These are phyloP conservation scores for Blastocystis sp. DNA, from an alignment of 352 stramenopile species.

Conservation along the genomic window DNA sequence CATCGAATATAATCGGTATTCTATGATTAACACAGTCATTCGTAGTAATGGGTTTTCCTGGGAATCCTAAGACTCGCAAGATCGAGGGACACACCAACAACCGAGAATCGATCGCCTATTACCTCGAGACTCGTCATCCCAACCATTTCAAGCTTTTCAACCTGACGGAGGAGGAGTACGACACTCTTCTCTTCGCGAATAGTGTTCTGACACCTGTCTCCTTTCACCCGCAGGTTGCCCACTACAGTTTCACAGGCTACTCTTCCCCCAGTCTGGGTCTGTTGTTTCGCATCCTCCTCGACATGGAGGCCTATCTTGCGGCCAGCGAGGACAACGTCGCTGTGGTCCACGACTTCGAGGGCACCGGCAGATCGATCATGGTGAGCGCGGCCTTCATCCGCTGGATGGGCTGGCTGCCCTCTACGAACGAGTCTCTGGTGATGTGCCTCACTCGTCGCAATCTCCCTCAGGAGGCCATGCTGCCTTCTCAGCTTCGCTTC, in stretches of 20 bases:
- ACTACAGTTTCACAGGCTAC: slow-evolving; percentile 49
- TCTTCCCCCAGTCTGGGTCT: background rate
- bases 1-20: slow-evolving; percentile 19
- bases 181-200: background rate
- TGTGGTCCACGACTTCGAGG: slow-evolving; percentile 6
- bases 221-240: background rate
- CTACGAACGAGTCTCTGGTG: background rate
- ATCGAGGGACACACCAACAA: background rate
- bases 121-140: background rate
- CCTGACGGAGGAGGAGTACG: slow-evolving; percentile 14
- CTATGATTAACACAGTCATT: background rate
- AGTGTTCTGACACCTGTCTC: background rate
- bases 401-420: background rate
- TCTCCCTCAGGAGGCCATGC: background rate
- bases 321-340: background rate
- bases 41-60: slow-evolving; percentile 24
- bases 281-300: slow-evolving; percentile 3
- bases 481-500: slow-evolving; percentile 35
- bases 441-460: background rate
- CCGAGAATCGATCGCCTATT: slow-evolving; percentile 3
- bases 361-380: slow-evolving; percentile 11
- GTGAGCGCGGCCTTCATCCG: background rate
- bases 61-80: background rate
- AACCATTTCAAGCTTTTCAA: slow-evolving; percentile 42
- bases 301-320: slow-evolving; percentile 25